Evolutionary conservation across 495 filamentous ascomycete species (phyloP).

Genomic region (Hypoxylon cercidicola): DNA sequence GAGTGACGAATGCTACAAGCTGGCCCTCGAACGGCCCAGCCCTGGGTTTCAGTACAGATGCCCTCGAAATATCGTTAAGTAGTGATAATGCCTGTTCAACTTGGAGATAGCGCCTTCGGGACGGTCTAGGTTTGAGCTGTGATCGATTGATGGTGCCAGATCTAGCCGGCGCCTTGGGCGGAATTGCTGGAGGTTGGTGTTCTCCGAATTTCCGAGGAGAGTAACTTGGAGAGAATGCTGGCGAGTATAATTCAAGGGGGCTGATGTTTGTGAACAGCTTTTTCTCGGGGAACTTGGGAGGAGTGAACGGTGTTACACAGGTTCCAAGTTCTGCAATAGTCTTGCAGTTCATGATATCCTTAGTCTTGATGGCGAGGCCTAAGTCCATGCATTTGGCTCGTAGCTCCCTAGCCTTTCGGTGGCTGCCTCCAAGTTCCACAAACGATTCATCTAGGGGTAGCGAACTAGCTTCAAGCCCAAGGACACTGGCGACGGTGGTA

Average conservation of each 20-base stretch:
- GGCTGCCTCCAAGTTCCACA: slow-evolving; percentile 53
- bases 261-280: slow-evolving; percentile 15
- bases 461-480: slow-evolving; percentile 40
- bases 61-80: slow-evolving; percentile 44
- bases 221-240: background rate
- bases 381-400: slow-evolving; percentile 47
- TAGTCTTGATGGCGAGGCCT: slow-evolving; percentile 50
- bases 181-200: slow-evolving; percentile 27
- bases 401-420: slow-evolving; percentile 48
- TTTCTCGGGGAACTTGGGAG: slow-evolving; percentile 1
- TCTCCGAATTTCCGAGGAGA: slow-evolving; percentile 1
- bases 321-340: slow-evolving; percentile 53
- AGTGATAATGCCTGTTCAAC: slow-evolving; percentile 35
- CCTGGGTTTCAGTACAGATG: slow-evolving; percentile 55
- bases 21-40: slow-evolving; percentile 59
- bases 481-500: slow-evolving; percentile 46
- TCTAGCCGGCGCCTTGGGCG: slow-evolving; percentile 35
- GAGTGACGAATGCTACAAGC: slow-evolving; percentile 55
- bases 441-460: slow-evolving; percentile 51
- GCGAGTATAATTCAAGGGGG: slow-evolving; percentile 22
- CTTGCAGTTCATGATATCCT: slow-evolving; percentile 54
- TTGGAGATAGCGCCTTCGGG: slow-evolving; percentile 32
- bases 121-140: slow-evolving; percentile 33
- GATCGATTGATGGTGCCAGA: slow-evolving; percentile 14
- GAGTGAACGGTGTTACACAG: slow-evolving; percentile 31